Evolutionary conservation across 495 filamentous ascomycete genomes (phyloP).

Genomic region (Penicillium taxi): DNA sequence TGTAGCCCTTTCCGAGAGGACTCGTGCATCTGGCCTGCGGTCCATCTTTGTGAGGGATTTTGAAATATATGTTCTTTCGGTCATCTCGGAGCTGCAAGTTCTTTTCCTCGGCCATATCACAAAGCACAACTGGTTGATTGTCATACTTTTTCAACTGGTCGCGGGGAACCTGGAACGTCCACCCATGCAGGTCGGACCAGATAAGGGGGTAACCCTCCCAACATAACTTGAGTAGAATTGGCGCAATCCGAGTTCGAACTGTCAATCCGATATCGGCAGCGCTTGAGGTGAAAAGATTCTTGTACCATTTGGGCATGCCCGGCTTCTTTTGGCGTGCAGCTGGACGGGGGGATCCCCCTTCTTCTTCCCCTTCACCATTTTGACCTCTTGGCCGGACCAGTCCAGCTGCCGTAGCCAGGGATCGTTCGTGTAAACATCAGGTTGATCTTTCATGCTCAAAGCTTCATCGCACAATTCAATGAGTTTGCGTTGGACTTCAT

Average conservation of each 20-base stretch:
- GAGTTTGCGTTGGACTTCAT: constrained; percentile 67
- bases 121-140: constrained; percentile 60
- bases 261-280: constrained; percentile 62
- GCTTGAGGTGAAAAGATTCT: constrained; percentile 67
- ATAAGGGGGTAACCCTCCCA: constrained; percentile 88
- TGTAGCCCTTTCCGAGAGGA: constrained; percentile 84
- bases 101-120: constrained; percentile 70
- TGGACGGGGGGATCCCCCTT: constrained; percentile 71
- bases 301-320: constrained; percentile 95
- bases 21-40: constrained; percentile 73
- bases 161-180: constrained; percentile 75
- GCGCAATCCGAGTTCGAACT: constrained; percentile 80
- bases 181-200: constrained; percentile 89
- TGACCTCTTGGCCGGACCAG: constrained; percentile 88
- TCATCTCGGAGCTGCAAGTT: constrained; percentile 59
- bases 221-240: constrained; percentile 70
- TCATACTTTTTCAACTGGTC: constrained; percentile 56
- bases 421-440: constrained; percentile 62
- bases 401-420: constrained; percentile 91
- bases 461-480: constrained; percentile 66
- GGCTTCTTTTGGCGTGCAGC: constrained; percentile 83
- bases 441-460: constrained; percentile 58
- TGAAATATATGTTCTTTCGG: constrained; percentile 64
- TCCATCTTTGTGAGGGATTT: constrained; percentile 92
- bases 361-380: constrained; percentile 84